A percentile compares a stretch with the other conserved stretches of the same genome.
These are phyloP conservation scores for Linderniella brevidens DNA, from an alignment of 257 asterid genomes.

Conservation along the genomic window DNA sequence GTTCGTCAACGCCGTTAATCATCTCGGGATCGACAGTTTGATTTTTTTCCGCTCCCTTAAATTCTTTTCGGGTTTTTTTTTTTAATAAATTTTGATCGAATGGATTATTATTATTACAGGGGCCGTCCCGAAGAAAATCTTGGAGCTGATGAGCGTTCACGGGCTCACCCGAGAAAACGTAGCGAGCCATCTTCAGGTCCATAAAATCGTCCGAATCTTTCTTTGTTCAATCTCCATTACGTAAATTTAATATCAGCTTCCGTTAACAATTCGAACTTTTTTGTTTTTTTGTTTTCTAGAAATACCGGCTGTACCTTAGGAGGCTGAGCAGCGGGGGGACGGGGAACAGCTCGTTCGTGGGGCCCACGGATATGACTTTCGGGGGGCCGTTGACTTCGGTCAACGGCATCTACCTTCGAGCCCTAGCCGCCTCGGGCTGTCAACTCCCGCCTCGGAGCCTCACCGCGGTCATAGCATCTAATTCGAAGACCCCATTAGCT, in stretches of 20 bases:
- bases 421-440: slow-evolving; percentile 32
- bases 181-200: slow-evolving; percentile 98
- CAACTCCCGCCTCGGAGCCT: slow-evolving; percentile 65
- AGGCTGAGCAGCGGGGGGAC: slow-evolving; percentile 34
- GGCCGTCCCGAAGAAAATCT: slow-evolving; percentile 87
- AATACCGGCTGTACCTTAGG: slow-evolving; percentile 76
- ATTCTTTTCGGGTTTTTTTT: not conserved
- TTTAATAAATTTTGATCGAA: too few species aligned
- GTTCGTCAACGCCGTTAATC: slow-evolving; percentile 83
- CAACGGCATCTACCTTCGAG: slow-evolving; percentile 50
- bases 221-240: not conserved
- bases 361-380: slow-evolving; percentile 39
- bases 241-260: too few species aligned
- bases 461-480: slow-evolving; percentile 60
- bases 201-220: not conserved
- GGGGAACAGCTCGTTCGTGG: slow-evolving; percentile 48
- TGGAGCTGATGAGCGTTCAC: slow-evolving; percentile 90
- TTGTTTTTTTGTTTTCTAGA: slow-evolving; percentile 43
- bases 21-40: slow-evolving; percentile 89
- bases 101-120: slow-evolving; percentile 34
- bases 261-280: too few species aligned
- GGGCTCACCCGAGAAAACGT: slow-evolving; percentile 92
- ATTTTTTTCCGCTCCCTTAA: slow-evolving; percentile 6
- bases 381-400: slow-evolving; percentile 52
- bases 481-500: slow-evolving; percentile 38